phyloP scores from a whole-genome alignment of 139 green algal genomes.

The Chlamydomonas sphaeroides region DNA sequence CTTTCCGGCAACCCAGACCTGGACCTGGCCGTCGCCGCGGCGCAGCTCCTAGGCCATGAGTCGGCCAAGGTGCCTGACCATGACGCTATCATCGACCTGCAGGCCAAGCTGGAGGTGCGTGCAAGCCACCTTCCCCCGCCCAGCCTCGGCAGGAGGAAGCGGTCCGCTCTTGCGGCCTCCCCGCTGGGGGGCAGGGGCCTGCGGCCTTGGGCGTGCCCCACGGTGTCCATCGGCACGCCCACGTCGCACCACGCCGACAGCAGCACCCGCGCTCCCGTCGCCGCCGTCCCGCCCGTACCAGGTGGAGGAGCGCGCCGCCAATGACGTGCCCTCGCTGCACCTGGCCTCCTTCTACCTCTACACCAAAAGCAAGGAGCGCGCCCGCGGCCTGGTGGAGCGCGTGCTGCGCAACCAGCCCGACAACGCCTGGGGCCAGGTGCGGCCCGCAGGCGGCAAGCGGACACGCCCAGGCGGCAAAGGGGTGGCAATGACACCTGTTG shows the following conservation, averaged over 20 bases:
- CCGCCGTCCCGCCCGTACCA: not conserved
- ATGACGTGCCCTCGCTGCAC: slow-evolving; percentile 49
- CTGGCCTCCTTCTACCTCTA: slow-evolving; percentile 64
- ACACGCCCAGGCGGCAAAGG: too few species aligned
- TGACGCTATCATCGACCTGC: slow-evolving; percentile 64
- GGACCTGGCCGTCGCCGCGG: slow-evolving; percentile 61
- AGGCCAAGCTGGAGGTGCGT: slow-evolving; percentile 62
- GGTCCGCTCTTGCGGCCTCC: too few species aligned
- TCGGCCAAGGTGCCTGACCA: slow-evolving; percentile 66
- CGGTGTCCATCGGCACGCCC: too few species aligned
- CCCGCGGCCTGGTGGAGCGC: slow-evolving; percentile 60
- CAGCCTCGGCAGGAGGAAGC: too few species aligned
- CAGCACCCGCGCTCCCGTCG: not conserved
- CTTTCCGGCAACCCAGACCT: slow-evolving; percentile 50
- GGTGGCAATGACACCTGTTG: not conserved
- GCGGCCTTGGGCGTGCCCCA: too few species aligned
- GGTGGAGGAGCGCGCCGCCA: slow-evolving; percentile 54
- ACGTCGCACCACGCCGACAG: too few species aligned
- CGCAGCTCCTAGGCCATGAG: slow-evolving; percentile 67
- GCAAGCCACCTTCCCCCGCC: too few species aligned
- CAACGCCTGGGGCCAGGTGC: slow-evolving; percentile 29
- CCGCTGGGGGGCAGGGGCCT: too few species aligned
- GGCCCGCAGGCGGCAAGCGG: not conserved
- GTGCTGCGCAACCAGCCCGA: slow-evolving; percentile 58
- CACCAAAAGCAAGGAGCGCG: slow-evolving; percentile 59